Evolutionary conservation across 768 basidiomycete genomes (phyloP), one percentile per base, ranked within the genome.

Genomic region (Lactarius hatsudake): DNA sequence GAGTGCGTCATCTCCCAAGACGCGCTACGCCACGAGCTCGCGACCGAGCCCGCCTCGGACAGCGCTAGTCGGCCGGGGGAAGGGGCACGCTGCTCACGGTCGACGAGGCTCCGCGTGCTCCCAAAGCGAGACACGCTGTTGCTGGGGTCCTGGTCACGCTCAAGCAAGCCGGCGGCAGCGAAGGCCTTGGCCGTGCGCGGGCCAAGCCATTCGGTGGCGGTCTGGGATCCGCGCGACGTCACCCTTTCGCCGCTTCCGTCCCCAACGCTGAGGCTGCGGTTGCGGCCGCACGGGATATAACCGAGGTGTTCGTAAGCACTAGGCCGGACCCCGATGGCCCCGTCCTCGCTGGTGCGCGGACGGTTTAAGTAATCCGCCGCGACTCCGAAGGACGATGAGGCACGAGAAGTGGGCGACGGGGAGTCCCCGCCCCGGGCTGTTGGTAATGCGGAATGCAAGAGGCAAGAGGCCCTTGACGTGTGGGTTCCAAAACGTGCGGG

Each of bases 171-270:
- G 8, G 90, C 90, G 5, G 90, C 90, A 43, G 84, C 83, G 69
- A 91, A 89, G 0, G 87, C 89, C 72, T 87, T 90, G 38, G 82
- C 84, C 4, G 90, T 90, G 55, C 87, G 79, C 0, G 89, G 90
- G 0, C 88, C 90, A 30, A 90, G 77, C 86, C 86, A 89, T 65
- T 91, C 89, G 65, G 80, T 74, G 13, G 72, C 71, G 17, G 76
- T 74, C 30, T 71, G 71, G 54, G 61, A 48, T 28, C 42, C 60
- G 17, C 67, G 70, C 58, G 42, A 71, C 8, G 73, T 71, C 2
- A 63, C 61, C 10, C 66, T 64, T 12, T 69, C 70, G 3, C 65
- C 58, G 15, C 67, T 67, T 56, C 86, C 87, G 26, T 61, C 48
- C 63, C 87, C 87, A 5, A 88, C 83, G 62, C 88, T 88, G 80